phyloP scores from a whole-genome alignment of 257 asterid genomes.

The Parsonsia alboflavescens region DNA sequence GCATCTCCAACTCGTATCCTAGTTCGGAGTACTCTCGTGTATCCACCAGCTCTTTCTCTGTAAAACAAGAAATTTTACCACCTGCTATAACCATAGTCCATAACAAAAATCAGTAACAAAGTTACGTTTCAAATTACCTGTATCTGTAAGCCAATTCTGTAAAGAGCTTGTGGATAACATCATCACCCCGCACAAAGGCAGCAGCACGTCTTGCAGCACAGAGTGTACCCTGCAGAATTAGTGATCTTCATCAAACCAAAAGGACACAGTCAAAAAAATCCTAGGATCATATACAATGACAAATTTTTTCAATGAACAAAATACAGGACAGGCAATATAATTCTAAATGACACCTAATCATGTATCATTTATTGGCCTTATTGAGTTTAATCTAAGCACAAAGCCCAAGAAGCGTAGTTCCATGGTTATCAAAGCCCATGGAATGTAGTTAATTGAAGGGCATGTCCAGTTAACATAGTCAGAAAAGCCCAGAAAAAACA shows the following conservation, averaged over 20 bases:
- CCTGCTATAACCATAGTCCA: constrained; percentile 8
- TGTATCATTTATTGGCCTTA: not conserved
- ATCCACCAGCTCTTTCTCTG: constrained; percentile 82
- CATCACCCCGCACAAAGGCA: constrained; percentile 94
- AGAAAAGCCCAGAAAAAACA: not conserved
- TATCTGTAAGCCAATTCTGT: constrained; percentile 92
- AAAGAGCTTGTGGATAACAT: constrained; percentile 81
- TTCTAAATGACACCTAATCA: not conserved
- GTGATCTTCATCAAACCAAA: constrained; percentile 7
- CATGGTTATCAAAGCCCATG: not conserved
- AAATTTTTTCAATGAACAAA: not conserved
- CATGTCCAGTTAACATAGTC: not conserved
- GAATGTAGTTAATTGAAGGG: not conserved
- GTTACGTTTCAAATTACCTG: constrained; percentile 48
- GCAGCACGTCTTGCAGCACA: constrained; percentile 87
- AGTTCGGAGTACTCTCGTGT: constrained; percentile 88
- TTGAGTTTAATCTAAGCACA: no score
- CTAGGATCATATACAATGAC: not conserved
- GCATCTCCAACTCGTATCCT: constrained; percentile 95
- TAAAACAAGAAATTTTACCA: not conserved
- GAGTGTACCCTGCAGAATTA: constrained; percentile 57
- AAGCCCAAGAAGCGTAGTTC: not conserved
- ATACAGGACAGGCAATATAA: not conserved
- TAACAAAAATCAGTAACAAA: not conserved
- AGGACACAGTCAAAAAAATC: not conserved